Conservation (phyloP, 495 filamentous ascomycete species). For the Neurospora sp. region DNA sequence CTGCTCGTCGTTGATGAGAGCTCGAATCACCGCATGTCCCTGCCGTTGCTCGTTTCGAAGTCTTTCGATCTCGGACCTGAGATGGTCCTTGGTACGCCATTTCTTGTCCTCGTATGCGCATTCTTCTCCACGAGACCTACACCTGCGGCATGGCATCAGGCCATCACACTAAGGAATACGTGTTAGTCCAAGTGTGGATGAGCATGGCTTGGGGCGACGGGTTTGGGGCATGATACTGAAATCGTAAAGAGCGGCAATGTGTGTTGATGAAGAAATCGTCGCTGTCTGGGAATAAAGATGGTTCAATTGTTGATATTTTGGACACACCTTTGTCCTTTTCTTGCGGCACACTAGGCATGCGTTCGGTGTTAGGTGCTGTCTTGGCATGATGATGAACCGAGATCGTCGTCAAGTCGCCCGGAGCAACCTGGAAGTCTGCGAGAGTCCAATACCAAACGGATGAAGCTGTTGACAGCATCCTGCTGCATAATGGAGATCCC, state of each 20-base stretch:
- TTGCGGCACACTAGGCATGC: slow-evolving; percentile 19
- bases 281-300: not conserved
- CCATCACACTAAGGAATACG: slow-evolving; percentile 18
- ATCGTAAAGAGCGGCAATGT: not conserved
- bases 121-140: slow-evolving; percentile 20
- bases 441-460: not conserved
- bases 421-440: not conserved
- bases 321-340: slow-evolving; percentile 16
- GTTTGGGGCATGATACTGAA: not conserved
- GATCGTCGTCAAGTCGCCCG: not conserved
- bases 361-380: slow-evolving; percentile 20
- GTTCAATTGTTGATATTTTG: not conserved
- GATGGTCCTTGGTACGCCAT: slow-evolving; percentile 24
- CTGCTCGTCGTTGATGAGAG: slow-evolving; percentile 15
- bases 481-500: not conserved
- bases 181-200: not conserved
- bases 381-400: slow-evolving; percentile 14
- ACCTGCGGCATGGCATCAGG: slow-evolving; percentile 18
- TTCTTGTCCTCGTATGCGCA: slow-evolving; percentile 24
- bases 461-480: not conserved
- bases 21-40: slow-evolving; percentile 17
- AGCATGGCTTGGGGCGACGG: not conserved
- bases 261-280: not conserved
- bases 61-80: slow-evolving; percentile 22
- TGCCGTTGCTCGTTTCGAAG: slow-evolving; percentile 19